phyloP scores from a whole-genome alignment of 2,329 filamentous ascomycete species.

The Diplocarpon rosae region DNA sequence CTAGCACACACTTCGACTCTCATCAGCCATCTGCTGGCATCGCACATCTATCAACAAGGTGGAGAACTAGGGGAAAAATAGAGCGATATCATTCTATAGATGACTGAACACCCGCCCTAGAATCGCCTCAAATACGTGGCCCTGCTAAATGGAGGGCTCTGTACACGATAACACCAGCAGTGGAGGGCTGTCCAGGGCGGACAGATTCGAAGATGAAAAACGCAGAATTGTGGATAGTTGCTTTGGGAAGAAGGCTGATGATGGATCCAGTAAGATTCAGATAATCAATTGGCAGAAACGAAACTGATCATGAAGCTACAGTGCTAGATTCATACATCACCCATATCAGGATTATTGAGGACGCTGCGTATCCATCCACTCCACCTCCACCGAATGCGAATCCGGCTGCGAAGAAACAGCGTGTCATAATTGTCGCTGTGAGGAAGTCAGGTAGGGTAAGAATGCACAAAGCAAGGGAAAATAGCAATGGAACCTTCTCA shows the following conservation, averaged over 20 bases:
- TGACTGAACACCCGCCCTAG: constrained; percentile 12
- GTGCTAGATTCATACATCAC: constrained; percentile 94
- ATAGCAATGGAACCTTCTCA: constrained; percentile 84
- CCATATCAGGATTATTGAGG: constrained; percentile 85
- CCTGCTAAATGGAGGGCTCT: constrained; percentile 28
- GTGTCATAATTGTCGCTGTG: constrained; percentile 88
- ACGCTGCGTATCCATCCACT: constrained; percentile 66
- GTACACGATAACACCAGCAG: constrained; percentile 22
- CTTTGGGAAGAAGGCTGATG: constrained; percentile 79
- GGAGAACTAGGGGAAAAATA: neutral
- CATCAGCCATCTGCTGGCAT: too few relatives aligned
- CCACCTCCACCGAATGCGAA: constrained; percentile 74
- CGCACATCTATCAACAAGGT: neutral
- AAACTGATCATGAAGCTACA: constrained; percentile 27
- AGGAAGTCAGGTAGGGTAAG: constrained; percentile 85
- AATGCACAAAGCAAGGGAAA: constrained; percentile 95
- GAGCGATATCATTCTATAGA: constrained; percentile 11
- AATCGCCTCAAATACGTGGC: constrained; percentile 20
- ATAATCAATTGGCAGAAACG: neutral
- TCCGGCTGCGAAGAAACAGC: constrained; percentile 68
- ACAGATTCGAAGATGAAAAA: constrained; percentile 95
- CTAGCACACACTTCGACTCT: neutral
- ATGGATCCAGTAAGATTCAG: constrained; percentile 58
- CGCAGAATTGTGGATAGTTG: constrained; percentile 87
- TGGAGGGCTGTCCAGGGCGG: constrained; percentile 39